These are phyloP conservation scores for Vigna hirtella DNA, from an alignment of 306 rosid genomes.

Conservation along the genomic window DNA sequence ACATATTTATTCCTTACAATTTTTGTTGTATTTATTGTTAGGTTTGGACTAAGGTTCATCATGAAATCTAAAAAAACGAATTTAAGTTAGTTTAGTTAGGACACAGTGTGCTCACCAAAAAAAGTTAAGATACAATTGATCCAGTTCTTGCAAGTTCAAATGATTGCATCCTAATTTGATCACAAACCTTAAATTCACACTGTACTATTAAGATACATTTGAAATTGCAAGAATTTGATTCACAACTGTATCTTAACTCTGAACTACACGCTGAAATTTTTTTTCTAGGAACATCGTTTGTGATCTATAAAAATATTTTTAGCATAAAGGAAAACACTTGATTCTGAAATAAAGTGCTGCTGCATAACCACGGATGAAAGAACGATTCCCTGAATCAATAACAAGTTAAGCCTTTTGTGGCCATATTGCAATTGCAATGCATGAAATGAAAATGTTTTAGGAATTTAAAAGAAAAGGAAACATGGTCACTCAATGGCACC, in stretches of 20 bases:
- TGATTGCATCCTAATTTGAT: conserved; percentile 20
- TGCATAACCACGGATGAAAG: conserved; percentile 27
- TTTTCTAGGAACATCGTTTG: background rate
- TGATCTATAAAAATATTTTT: background rate
- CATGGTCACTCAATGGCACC: conserved; percentile 32
- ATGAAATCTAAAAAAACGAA: conserved; percentile 1
- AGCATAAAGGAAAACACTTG: background rate
- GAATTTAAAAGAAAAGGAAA: background rate
- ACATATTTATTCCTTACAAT: background rate
- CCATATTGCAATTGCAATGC: conserved; percentile 24
- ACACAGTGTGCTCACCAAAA: background rate
- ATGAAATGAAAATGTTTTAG: conserved; percentile 21
- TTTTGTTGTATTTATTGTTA: background rate
- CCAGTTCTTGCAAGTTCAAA: conserved; percentile 25
- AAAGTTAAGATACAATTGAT: background rate
- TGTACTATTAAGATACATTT: background rate
- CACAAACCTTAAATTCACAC: background rate
- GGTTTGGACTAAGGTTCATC: background rate
- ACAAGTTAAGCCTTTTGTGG: conserved; percentile 20
- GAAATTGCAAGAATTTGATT: background rate
- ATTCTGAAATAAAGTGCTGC: background rate
- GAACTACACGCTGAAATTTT: background rate
- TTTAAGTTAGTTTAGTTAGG: background rate
- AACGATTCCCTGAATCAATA: conserved; percentile 42
- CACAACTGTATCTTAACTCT: background rate